These are phyloP conservation scores for Mucor ambiguus DNA, from an alignment of 371 early-diverging fungal species.

Conservation along the genomic window DNA sequence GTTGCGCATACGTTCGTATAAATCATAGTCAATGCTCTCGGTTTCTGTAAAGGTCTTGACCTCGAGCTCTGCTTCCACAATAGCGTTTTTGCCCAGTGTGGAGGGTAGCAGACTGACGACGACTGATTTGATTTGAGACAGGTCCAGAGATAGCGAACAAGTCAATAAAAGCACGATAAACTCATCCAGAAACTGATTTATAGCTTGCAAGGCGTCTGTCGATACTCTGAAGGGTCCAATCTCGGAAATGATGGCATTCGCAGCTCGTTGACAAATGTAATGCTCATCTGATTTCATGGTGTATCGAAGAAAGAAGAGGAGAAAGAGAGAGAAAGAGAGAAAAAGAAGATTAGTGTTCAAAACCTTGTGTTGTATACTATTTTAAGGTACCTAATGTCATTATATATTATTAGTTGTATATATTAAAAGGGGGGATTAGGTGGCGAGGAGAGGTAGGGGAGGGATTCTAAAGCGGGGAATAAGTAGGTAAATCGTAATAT, in stretches of 20 bases:
- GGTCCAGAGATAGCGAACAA: slow-evolving; percentile 56
- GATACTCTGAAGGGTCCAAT: slow-evolving; percentile 66
- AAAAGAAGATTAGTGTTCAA: slow-evolving; percentile 7
- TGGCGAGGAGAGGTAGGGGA: neutral
- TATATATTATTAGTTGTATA: neutral
- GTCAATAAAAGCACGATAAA: slow-evolving; percentile 56
- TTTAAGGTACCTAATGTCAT: slow-evolving; percentile 14
- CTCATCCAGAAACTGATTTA: slow-evolving; percentile 68
- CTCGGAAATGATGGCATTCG: slow-evolving; percentile 70
- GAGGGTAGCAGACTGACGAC: slow-evolving; percentile 58
- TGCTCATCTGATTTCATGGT: slow-evolving; percentile 43
- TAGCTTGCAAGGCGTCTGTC: slow-evolving; percentile 60
- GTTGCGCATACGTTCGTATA: slow-evolving; percentile 49
- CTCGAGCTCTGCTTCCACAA: slow-evolving; percentile 71
- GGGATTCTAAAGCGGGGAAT: slow-evolving; percentile 2
- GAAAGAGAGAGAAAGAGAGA: neutral
- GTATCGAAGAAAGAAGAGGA: neutral
- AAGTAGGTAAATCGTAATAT: neutral
- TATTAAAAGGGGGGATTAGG: neutral
- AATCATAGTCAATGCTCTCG: slow-evolving; percentile 51
- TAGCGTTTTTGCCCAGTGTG: slow-evolving; percentile 65
- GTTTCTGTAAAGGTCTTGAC: slow-evolving; percentile 67
- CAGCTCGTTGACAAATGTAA: slow-evolving; percentile 68
- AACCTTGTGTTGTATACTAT: neutral
- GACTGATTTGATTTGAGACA: slow-evolving; percentile 57